phyloP scores from a whole-genome alignment of 192 early-diverging fungal genomes.

The Coemansia sp. region DNA sequence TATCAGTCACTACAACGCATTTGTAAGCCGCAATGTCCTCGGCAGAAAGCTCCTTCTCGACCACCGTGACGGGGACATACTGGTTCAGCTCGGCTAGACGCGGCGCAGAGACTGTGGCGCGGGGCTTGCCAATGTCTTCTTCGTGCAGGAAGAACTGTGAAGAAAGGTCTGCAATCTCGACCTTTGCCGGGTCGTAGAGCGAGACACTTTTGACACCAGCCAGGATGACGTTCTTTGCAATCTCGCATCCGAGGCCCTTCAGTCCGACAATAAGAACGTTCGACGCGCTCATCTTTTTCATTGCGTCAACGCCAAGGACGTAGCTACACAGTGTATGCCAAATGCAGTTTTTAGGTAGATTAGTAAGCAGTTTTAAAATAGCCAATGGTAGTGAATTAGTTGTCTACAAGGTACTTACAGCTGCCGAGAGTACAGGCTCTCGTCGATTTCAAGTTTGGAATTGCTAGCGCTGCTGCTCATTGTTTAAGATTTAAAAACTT shows the following conservation, averaged over 20 bases:
- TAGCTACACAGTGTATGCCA: conserved; percentile 58
- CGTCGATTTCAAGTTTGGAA: conserved; percentile 70
- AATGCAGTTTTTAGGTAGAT: not conserved
- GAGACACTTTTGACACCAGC: conserved; percentile 99
- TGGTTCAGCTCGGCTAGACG: conserved; percentile 93
- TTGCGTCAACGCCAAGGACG: conserved; percentile 90
- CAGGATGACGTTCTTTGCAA: conserved; percentile 97
- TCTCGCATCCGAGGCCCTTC: conserved; percentile 96
- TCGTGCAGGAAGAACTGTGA: conserved; percentile 83
- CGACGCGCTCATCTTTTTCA: conserved; percentile 95
- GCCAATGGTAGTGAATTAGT: not conserved
- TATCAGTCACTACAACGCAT: conserved; percentile 87
- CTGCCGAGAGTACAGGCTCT: conserved; percentile 97
- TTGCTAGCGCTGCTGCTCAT: conserved; percentile 15
- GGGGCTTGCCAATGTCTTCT: conserved; percentile 83
- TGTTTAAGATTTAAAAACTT: not conserved
- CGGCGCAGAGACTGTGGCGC: conserved; percentile 70
- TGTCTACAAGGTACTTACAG: conserved; percentile 66
- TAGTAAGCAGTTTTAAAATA: not conserved
- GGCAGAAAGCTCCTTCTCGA: conserved; percentile 73
- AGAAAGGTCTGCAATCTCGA: conserved; percentile 80
- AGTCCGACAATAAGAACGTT: conserved; percentile 96
- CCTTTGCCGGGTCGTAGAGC: conserved; percentile 79
- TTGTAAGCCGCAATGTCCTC: conserved; percentile 61
- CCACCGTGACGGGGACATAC: conserved; percentile 91